Evolutionary conservation across 1,284 basidiomycete species (phyloP), one percentile per base, ranked within the genome.

Genomic region (Tylopilus sp.): DNA sequence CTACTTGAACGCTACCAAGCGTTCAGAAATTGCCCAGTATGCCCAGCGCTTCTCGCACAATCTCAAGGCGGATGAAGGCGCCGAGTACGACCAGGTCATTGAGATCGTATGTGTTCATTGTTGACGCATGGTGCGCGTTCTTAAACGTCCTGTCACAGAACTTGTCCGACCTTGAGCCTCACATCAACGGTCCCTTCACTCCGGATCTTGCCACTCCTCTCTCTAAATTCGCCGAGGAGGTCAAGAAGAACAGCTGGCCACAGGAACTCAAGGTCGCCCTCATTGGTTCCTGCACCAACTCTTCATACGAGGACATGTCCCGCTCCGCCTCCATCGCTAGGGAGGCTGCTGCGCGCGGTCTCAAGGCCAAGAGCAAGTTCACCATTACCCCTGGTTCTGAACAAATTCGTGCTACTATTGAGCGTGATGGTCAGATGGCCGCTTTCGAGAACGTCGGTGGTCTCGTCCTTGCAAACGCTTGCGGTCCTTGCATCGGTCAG

Each of bases 201-300:
- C 93, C 94, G 48, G 93, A 95, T 79, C 82, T 96, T 61, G 92
- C 93, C 51, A 96, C 95, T 52, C 91, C 96, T 55, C 82, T 99
- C 66, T 98, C 96, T 70, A 89, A 96, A 78, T 97, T 99, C 68
- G 89, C 90, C 55, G 75, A 79, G 46, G 92, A 85, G 62, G 93
- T 92, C 61, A 92, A 92, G 82, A 87, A 93, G 78, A 97, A 98
- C 78, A 79, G 82, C 71, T 99, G 97, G 96, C 96, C 96, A 41
- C 76, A 84, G 55, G 96, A 99, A 71, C 86, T 99, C 76, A 95
- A 92, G 77, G 97, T 98, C 63, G 92, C 84, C 55, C 84, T 99
- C 52, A 99, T 99, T 68, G 96, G 97, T 52, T 99, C 97, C 44
- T 99, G 96, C 89, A 99, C 97, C 71, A 99, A 99, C 84, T 99